Percentiles rank a stretch among this genome's conserved stretches.
These are phyloP conservation scores for Naganishia vishniacii DNA, from an alignment of 768 basidiomycete species.

Conservation along the genomic window DNA sequence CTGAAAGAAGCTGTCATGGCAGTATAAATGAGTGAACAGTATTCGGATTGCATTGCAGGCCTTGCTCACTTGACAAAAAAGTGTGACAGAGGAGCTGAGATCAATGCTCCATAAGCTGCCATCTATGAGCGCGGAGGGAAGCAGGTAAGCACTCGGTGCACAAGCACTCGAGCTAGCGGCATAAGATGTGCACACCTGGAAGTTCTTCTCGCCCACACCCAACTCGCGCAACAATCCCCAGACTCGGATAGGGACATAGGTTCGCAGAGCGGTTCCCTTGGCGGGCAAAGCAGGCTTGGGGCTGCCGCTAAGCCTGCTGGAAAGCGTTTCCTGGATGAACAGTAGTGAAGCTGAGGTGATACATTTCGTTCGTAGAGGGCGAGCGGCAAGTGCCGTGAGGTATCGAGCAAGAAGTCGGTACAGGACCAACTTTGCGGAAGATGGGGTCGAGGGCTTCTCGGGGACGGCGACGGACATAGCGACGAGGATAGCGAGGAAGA, in stretches of 20 bases:
- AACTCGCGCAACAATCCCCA: conserved; percentile 19
- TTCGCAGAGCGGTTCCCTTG: conserved; percentile 63
- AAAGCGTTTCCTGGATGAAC: conserved; percentile 72
- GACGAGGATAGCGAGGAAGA: neutral
- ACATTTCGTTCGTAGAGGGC: conserved; percentile 76
- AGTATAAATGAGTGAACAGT: neutral
- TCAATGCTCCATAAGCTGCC: conserved; percentile 60
- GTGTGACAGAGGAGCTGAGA: conserved; percentile 77
- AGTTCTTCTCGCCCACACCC: conserved; percentile 24
- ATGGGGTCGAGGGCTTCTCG: conserved; percentile 7
- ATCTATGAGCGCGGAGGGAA: conserved; percentile 47
- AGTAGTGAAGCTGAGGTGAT: conserved; percentile 62
- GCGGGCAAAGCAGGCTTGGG: conserved; percentile 62
- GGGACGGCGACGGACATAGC: conserved; percentile 13
- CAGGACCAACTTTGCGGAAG: conserved; percentile 21
- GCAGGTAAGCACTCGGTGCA: neutral
- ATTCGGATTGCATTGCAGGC: neutral
- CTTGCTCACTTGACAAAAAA: conserved; percentile 53
- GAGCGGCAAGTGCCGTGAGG: conserved; percentile 60
- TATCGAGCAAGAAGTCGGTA: conserved; percentile 50
- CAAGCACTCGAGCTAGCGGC: too few relatives aligned
- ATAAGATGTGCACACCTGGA: conserved; percentile 18
- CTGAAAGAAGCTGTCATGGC: conserved; percentile 56
- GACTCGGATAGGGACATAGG: conserved; percentile 22
- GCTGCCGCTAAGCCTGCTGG: conserved; percentile 61